These are phyloP conservation scores for Quercus gilva DNA, from an alignment of 306 rosid genomes.

Conservation along the genomic window DNA sequence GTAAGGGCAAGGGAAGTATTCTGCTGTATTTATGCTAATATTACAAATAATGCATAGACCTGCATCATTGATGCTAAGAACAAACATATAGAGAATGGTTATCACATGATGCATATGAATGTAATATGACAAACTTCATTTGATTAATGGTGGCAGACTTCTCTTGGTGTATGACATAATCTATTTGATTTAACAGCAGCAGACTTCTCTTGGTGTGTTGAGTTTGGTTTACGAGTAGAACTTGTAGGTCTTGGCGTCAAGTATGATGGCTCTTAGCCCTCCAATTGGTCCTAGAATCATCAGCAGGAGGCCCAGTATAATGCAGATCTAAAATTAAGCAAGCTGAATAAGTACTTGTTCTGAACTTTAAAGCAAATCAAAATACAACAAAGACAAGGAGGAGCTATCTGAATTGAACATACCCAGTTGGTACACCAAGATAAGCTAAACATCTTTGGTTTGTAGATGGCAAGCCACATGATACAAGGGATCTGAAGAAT, in stretches of 20 bases:
- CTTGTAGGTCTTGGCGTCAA: slow-evolving; percentile 48
- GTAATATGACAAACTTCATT: not conserved
- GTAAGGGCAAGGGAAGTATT: not conserved
- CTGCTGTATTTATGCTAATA: not conserved
- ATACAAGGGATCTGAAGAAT: slow-evolving; percentile 62
- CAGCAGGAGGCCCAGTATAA: slow-evolving; percentile 50
- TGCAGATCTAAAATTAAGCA: slow-evolving; percentile 52
- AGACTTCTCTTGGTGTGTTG: not conserved
- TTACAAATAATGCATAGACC: not conserved
- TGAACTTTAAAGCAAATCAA: not conserved
- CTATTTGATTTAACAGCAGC: not conserved
- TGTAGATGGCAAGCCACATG: slow-evolving; percentile 65
- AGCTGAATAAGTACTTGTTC: not conserved
- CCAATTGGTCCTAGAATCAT: slow-evolving; percentile 71
- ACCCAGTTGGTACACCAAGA: slow-evolving; percentile 76
- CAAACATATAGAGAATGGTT: not conserved
- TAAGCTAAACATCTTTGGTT: slow-evolving; percentile 53
- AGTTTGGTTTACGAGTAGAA: slow-evolving; percentile 32
- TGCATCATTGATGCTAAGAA: not conserved
- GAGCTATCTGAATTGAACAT: slow-evolving; percentile 22
- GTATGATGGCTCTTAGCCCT: slow-evolving; percentile 55
- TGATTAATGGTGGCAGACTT: not conserved
- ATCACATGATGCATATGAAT: not conserved
- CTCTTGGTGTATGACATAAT: not conserved
- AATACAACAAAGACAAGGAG: not conserved